A percentile compares a stretch with the other conserved stretches of the same genome.
phyloP scores from a whole-genome alignment of 352 stramenopile species.

The Peronosclerospora sorghi region DNA sequence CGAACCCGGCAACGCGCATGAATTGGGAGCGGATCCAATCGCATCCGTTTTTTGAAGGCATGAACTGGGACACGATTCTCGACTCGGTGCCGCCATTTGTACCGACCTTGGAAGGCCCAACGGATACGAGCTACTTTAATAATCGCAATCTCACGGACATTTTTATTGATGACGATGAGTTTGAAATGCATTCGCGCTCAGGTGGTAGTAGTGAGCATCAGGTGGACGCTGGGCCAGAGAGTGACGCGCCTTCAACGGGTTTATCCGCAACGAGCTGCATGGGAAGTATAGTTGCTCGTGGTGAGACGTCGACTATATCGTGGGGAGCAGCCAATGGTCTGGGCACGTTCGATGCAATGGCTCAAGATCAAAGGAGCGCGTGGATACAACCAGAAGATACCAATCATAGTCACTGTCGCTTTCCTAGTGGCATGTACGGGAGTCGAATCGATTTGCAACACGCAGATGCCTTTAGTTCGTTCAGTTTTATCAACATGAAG shows the following conservation, averaged over 20 bases:
- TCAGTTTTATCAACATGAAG: constrained; percentile 85
- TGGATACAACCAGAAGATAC: constrained; percentile 18
- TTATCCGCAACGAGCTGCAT: constrained; percentile 9
- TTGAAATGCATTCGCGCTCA: constrained; percentile 41
- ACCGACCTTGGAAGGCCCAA: constrained; percentile 70
- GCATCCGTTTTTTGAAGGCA: constrained; percentile 66
- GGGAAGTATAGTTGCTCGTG: constrained; percentile 4
- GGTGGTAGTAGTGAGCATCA: constrained; percentile 17
- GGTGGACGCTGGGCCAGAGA: constrained; percentile 18
- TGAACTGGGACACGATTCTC: constrained; percentile 77
- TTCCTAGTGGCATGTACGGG: constrained; percentile 64
- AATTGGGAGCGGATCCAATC: constrained; percentile 48
- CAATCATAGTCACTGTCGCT: constrained; percentile 33
- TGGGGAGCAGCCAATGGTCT: constrained; percentile 2
- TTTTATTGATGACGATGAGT: constrained; percentile 78
- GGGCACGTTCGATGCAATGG: not conserved
- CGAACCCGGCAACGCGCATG: constrained; percentile 49
- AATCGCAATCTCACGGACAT: constrained; percentile 80
- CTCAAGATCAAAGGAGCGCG: constrained; percentile 1
- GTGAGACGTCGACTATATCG: constrained; percentile 20
- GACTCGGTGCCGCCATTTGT: constrained; percentile 78
- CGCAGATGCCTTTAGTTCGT: constrained; percentile 56
- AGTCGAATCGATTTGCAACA: constrained; percentile 25
- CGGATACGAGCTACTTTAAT: constrained; percentile 87
- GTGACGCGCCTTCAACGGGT: constrained; percentile 8